Conservation (phyloP, 129 eudicot genomes). For the Rutidosis leptorrhynchoides region DNA sequence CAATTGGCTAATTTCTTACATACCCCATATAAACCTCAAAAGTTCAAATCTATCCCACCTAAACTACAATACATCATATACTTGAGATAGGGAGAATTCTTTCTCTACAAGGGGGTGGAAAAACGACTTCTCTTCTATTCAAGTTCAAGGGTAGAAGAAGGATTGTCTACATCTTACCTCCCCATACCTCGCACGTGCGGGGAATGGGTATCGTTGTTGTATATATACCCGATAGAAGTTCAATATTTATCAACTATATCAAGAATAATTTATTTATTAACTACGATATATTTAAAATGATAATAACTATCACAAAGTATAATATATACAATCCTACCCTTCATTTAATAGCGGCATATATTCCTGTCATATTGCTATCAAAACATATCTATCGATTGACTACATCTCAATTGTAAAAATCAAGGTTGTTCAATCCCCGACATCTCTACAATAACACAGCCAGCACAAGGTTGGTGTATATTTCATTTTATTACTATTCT, state of each 20-base stretch:
- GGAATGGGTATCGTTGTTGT: too few relatives aligned
- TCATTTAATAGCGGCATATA: neutral
- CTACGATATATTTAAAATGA: neutral
- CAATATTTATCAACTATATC: neutral
- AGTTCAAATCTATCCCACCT: neutral
- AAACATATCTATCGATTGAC: neutral
- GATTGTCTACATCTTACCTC: too few relatives aligned
- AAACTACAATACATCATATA: neutral
- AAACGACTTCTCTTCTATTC: too few relatives aligned
- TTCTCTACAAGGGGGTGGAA: too few relatives aligned
- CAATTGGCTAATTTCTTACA: neutral
- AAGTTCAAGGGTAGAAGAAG: too few relatives aligned
- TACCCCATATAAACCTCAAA: neutral
- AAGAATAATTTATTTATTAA: too few relatives aligned
- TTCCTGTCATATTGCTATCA: neutral
- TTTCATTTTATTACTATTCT: too few relatives aligned
- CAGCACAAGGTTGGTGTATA: neutral
- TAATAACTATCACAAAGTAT: neutral
- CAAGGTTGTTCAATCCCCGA: neutral
- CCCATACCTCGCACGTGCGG: too few relatives aligned
- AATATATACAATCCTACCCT: neutral
- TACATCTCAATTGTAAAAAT: too few relatives aligned
- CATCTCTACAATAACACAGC: neutral
- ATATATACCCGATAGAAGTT: neutral
- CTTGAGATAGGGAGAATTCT: too few relatives aligned